phyloP scores from a whole-genome alignment of 2,329 filamentous ascomycete species.

The Sporothrix pallida region DNA sequence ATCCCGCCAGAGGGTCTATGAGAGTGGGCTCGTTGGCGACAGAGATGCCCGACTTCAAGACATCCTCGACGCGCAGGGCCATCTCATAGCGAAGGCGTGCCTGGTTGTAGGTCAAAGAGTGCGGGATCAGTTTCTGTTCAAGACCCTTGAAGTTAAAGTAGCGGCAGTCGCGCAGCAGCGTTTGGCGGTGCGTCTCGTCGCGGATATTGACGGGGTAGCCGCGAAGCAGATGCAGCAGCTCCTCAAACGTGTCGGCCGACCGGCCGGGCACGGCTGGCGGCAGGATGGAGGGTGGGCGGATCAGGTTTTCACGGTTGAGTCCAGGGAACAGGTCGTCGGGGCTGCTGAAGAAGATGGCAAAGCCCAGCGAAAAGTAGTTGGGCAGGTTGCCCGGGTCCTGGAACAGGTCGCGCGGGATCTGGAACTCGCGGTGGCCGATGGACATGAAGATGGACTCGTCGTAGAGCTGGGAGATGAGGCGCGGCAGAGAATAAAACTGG shows the following conservation, averaged over 20 bases:
- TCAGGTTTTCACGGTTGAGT: slow-evolving; percentile 75
- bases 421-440: slow-evolving; percentile 85
- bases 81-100: slow-evolving; percentile 74
- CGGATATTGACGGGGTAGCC: slow-evolving; percentile 83
- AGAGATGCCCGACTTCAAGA: slow-evolving; percentile 84
- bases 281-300: slow-evolving; percentile 84
- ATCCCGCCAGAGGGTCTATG: slow-evolving; percentile 48
- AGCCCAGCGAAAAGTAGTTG: slow-evolving; percentile 94
- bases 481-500: slow-evolving; percentile 85
- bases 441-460: slow-evolving; percentile 91
- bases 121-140: slow-evolving; percentile 84
- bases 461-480: slow-evolving; percentile 87
- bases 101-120: slow-evolving; percentile 77
- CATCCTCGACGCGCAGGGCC: slow-evolving; percentile 77
- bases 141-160: slow-evolving; percentile 94
- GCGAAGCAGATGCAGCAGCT: slow-evolving; percentile 79
- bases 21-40: slow-evolving; percentile 58
- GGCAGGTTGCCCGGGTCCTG: slow-evolving; percentile 85
- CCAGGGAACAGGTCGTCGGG: slow-evolving; percentile 85
- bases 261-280: slow-evolving; percentile 82
- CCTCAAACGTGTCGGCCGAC: slow-evolving; percentile 81
- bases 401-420: slow-evolving; percentile 88
- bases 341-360: slow-evolving; percentile 82
- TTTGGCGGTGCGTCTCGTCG: slow-evolving; percentile 74
- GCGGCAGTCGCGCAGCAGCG: slow-evolving; percentile 81